Conservation (phyloP, 1,284 basidiomycete species). For the Pyrrhoderma noxium region DNA sequence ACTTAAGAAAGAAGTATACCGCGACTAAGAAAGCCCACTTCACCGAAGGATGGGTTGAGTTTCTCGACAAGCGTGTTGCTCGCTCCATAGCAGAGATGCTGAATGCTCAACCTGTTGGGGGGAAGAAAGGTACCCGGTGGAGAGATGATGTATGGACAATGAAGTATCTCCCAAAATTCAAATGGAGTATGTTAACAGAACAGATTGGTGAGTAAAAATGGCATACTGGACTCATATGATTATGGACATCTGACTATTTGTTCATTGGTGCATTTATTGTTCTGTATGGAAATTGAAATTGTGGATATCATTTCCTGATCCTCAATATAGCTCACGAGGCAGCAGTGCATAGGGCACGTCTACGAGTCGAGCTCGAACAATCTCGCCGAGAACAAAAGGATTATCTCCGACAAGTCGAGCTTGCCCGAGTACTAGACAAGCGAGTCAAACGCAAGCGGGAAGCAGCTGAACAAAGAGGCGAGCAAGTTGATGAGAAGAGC, state of each 20-base stretch:
- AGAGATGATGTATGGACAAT: slow-evolving; percentile 99
- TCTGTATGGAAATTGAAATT: slow-evolving; percentile 5
- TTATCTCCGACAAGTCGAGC: slow-evolving; percentile 92
- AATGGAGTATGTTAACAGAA: slow-evolving; percentile 98
- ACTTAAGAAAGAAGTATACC: slow-evolving; percentile 69
- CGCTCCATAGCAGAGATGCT: slow-evolving; percentile 90
- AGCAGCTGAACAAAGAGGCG: slow-evolving; percentile 22
- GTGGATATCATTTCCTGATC: background rate
- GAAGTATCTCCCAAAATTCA: slow-evolving; percentile 97
- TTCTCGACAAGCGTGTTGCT: slow-evolving; percentile 88
- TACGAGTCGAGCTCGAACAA: slow-evolving; percentile 87
- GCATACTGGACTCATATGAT: no score
- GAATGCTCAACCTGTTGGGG: slow-evolving; percentile 93
- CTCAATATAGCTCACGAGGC: slow-evolving; percentile 76
- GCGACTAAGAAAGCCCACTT: slow-evolving; percentile 81
- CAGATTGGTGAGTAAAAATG: slow-evolving; percentile 77
- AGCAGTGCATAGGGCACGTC: slow-evolving; percentile 78
- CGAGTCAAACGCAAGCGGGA: slow-evolving; percentile 63
- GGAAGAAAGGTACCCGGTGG: slow-evolving; percentile 88
- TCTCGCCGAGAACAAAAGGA: slow-evolving; percentile 87
- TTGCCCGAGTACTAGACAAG: slow-evolving; percentile 86
- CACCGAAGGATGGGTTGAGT: slow-evolving; percentile 98
- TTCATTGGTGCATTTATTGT: no score
- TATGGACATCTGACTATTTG: no score
- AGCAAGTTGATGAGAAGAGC: slow-evolving; percentile 36